Base-by-base conservation (phyloP, 148 eudicot species). In the Rhododendron simsii region DNA sequence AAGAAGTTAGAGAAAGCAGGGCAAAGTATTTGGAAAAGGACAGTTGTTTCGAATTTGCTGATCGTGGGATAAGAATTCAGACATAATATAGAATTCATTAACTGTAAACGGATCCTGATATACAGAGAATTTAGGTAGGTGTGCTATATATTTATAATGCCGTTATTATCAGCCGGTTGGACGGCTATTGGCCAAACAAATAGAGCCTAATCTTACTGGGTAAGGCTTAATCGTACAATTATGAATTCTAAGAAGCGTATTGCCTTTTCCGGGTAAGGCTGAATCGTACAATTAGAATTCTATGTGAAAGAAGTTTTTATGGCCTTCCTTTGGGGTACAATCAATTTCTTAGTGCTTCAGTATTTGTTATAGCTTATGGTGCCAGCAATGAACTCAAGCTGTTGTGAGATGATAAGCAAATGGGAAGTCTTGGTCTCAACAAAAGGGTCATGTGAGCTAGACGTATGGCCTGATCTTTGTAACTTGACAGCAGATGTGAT, bases 381-480 rank as follows among this genome's bases (percentile, higher is more conserved):
- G 3, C 89, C 90, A 10, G 86, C 90, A 33, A 87, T 91, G 91
- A 73, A 85, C 63, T n/a, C 50, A 45, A 84, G 90, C 61, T 88
- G 89, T 37, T 51, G 23, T 1, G 88, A 91, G 82, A 87, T 87
- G 92, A 79, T 91, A 55, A 89, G 73, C 15, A 81, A 86, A 57
- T 89, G 91, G 92, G 87, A 89, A 18, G 85, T 2, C 28, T 79
- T 87, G n/a, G 59, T 59, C 33, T 51, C 84, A 3, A 82, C 57
- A 61, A 86, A 78, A 21, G 82, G 50, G n/a, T 30, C 71, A 18
- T 84, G 78, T 21, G 92, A 91, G 86, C 20, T 89, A 47, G 87
- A 91, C 76, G 91, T 89, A 37, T 69, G 50, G 53, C 88, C 92
- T 41, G 78, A 86, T 85, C 61, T 91, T 14, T 61, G 47, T 18